phyloP scores from a whole-genome alignment of 495 filamentous ascomycete genomes.

The Neurospora hispaniola region DNA sequence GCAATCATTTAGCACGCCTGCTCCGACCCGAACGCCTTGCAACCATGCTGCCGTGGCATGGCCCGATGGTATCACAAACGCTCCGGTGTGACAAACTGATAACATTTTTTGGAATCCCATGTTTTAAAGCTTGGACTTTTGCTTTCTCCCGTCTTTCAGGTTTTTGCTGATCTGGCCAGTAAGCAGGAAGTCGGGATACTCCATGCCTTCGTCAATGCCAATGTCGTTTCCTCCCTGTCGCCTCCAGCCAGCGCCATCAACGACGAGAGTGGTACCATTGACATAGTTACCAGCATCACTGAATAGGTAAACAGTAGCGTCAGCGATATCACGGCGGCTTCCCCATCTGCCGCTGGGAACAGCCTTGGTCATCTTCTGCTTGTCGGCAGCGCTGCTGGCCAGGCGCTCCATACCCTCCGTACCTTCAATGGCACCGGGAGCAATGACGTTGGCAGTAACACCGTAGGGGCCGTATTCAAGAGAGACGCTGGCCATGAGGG shows the following conservation, averaged over 20 bases:
- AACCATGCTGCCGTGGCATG: not conserved
- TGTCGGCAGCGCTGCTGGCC: conserved; percentile 23
- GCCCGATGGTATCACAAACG: not conserved
- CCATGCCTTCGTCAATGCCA: conserved; percentile 34
- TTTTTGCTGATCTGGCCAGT: conserved; percentile 30
- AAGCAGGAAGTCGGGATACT: conserved; percentile 35
- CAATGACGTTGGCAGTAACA: conserved; percentile 79
- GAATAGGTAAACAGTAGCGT: conserved; percentile 83
- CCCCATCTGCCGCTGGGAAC: conserved; percentile 67
- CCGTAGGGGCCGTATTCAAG: conserved; percentile 84
- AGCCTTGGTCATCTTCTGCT: conserved; percentile 15
- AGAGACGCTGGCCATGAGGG: conserved; percentile 59
- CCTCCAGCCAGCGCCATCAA: conserved; percentile 69
- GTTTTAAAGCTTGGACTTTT: conserved; percentile 30
- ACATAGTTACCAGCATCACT: conserved; percentile 75
- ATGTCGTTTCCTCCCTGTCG: conserved; percentile 33
- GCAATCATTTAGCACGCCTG: not conserved
- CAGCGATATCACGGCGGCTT: conserved; percentile 78
- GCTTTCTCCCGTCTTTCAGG: conserved; percentile 30
- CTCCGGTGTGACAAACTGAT: not conserved
- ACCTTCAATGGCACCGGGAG: conserved; percentile 64
- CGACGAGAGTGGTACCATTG: conserved; percentile 66
- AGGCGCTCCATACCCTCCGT: conserved; percentile 54
- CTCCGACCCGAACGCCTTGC: not conserved
- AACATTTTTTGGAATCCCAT: not conserved